Percentiles rank a stretch among this genome's conserved stretches.
These are phyloP conservation scores for Naganishia sp. DNA, from an alignment of 1,284 basidiomycete species.

Conservation along the genomic window DNA sequence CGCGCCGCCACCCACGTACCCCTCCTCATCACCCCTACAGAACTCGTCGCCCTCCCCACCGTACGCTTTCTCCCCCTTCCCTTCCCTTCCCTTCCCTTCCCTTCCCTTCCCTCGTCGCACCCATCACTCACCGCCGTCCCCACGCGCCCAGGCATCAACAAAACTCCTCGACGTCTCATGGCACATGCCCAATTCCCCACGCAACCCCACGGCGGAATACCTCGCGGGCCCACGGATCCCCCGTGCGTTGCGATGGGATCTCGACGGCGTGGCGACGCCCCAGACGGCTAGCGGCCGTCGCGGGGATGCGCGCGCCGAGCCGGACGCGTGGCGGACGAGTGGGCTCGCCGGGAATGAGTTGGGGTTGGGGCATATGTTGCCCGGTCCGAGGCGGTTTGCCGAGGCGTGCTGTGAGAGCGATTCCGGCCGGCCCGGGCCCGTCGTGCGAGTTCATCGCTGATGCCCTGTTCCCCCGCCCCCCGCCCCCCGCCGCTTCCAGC, in stretches of 20 bases:
- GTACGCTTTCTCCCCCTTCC: constrained; percentile 32
- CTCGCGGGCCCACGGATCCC: constrained; percentile 63
- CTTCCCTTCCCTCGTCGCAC: neutral
- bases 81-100: neutral
- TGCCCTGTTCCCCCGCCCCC: too few species aligned
- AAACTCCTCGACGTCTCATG: constrained; percentile 51
- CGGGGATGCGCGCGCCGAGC: neutral
- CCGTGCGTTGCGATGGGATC: constrained; percentile 73
- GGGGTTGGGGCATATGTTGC: constrained; percentile 93
- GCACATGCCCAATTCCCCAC: constrained; percentile 54
- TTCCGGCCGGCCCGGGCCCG: neutral
- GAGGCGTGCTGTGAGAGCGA: constrained; percentile 68
- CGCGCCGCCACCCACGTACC: constrained; percentile 32
- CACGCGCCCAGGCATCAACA: constrained; percentile 37
- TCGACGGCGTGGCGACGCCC: constrained; percentile 64
- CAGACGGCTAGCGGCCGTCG: constrained; percentile 24
- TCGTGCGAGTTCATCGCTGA: neutral
- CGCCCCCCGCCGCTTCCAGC: constrained; percentile 55
- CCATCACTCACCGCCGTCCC: neutral
- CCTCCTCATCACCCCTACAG: constrained; percentile 44
- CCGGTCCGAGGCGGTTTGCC: constrained; percentile 69
- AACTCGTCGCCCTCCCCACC: constrained; percentile 44
- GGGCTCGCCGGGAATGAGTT: constrained; percentile 60
- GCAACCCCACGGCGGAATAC: constrained; percentile 48
- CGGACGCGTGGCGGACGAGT: constrained; percentile 22